Conservation (phyloP, 192 early-diverging fungal species). For the Oehlia diaphana region DNA sequence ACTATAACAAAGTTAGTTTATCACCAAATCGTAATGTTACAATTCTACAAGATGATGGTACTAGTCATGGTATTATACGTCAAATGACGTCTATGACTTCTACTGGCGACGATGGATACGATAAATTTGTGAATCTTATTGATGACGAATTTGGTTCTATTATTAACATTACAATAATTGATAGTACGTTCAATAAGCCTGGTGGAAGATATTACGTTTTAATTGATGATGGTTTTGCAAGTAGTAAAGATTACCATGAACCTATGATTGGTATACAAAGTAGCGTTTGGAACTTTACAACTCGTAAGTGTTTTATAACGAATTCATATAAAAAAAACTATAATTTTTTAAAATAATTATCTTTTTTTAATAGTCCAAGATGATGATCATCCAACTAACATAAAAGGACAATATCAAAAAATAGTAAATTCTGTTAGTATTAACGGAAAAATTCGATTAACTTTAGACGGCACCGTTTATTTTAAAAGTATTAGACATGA, state of each 20-base stretch:
- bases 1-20: not conserved
- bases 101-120: too few species aligned
- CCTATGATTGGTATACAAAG: not conserved
- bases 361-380: too few species aligned
- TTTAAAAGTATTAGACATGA: not conserved
- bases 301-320: not conserved
- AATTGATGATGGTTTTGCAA: slow-evolving; percentile 18
- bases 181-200: not conserved
- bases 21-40: not conserved
- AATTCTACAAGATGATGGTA: not conserved
- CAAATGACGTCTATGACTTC: not conserved
- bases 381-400: too few species aligned
- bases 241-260: not conserved
- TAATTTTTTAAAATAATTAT: too few species aligned
- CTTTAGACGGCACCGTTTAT: not conserved
- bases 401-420: too few species aligned
- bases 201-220: not conserved
- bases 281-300: not conserved
- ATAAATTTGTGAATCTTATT: not conserved
- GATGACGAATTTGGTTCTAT: not conserved
- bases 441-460: not conserved
- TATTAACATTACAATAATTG: not conserved
- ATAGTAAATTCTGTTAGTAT: not conserved
- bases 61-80: not conserved
- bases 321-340: too few species aligned